Percentiles rank a stretch among this genome's conserved stretches.
Conservation (phyloP, 352 stramenopile species). For the Blastocystis sp. region DNA sequence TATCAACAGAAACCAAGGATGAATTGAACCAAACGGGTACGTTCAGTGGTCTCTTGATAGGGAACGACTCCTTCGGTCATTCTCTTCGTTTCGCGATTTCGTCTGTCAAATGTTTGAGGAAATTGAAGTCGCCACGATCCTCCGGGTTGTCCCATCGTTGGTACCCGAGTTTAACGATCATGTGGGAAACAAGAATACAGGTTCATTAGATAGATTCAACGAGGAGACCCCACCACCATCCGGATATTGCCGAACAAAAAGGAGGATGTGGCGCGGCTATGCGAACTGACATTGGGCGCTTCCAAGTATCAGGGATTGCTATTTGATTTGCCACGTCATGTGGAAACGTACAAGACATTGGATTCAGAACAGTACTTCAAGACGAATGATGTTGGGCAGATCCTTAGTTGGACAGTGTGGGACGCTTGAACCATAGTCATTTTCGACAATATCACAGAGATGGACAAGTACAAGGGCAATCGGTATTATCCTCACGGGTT, state of each 20-base stretch:
- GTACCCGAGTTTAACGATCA: slow-evolving; percentile 39
- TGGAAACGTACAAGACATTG: slow-evolving; percentile 42
- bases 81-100: not conserved
- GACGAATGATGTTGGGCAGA: slow-evolving; percentile 46
- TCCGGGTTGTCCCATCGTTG: slow-evolving; percentile 32
- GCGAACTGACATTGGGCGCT: not conserved
- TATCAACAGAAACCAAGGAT: not conserved
- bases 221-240: not conserved
- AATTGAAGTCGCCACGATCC: slow-evolving; percentile 23
- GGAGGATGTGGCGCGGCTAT: not conserved
- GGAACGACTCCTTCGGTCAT: not conserved
- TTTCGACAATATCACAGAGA: not conserved
- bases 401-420: not conserved
- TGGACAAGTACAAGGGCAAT: slow-evolving; percentile 4
- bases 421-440: not conserved
- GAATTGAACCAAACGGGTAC: not conserved
- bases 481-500: slow-evolving; percentile 27
- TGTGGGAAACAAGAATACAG: not conserved
- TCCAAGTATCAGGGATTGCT: slow-evolving; percentile 15
- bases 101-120: slow-evolving; percentile 36
- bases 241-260: not conserved
- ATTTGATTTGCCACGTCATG: slow-evolving; percentile 28
- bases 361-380: slow-evolving; percentile 54
- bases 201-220: not conserved
- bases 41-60: slow-evolving; percentile 23